Base-by-base conservation (phyloP, 805 yeast genomes). In the Barnettozyma salicaria region DNA sequence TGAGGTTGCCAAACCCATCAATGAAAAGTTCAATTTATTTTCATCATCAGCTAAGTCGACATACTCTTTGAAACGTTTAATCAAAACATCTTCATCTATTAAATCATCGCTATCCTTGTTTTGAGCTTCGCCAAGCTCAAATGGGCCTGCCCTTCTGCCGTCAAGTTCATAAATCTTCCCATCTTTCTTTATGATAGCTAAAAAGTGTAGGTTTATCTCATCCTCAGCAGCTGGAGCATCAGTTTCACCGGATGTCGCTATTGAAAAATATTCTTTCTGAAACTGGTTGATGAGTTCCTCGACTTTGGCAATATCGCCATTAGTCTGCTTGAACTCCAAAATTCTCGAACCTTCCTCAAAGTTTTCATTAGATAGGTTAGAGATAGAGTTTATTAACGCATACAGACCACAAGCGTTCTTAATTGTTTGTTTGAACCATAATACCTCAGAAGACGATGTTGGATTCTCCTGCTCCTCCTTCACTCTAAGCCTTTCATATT, bases 361-460 rank as follows among this genome's bases (percentile, higher is more conserved):
- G 6, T 37, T 30, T 7, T 61, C 60, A 5, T 58, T 47, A 9
- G 57, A 59, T 32, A 70, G 59, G 28, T 67, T 67, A 6, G 70
- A 57, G 7, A 73, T 48, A 0, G 78, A 67, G 50, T 90, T 97
- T 17, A 90, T 62, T 31, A 92, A 58, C 0, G 96, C 97, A 59
- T 83, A 86, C 22, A 94, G 70, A 5, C 98, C 98, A 63, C 98
- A 90, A 0, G 95, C 94, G 56, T 90, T 90, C 44, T 74, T 75
- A 13, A 92, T 75, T 1, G 88, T 78, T 53, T 90, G 98, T 47
- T 76, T 77, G 49, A 79, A 76, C 97, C 97, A 92, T n/a, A 70
- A 46, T 12, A 78, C 64, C 6, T 50, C 61, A 43, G 6, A 37
- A 37, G 18, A 39, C 6, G 48, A n/a, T 7, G 7, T 14, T n/a